Evolutionary conservation across 116 monocot species (phyloP).

Genomic region (Dioscorea cayenensis): DNA sequence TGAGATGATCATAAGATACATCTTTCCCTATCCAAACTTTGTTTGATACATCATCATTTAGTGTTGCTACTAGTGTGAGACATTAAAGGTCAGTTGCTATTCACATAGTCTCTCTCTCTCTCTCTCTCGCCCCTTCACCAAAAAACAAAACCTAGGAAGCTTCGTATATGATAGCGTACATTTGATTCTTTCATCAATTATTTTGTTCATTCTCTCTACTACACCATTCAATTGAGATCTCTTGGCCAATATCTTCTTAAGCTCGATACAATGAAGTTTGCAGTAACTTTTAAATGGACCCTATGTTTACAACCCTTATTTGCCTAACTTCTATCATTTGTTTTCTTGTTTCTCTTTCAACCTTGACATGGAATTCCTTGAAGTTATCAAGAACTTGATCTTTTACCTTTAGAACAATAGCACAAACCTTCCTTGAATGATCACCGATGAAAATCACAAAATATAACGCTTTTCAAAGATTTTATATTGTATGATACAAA

Average conservation of each 20-base stretch:
- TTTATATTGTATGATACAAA: no score
- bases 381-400: no score
- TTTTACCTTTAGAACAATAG: no score
- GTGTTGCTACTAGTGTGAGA: neutral
- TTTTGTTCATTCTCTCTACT: slow-evolving; percentile 6
- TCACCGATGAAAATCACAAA: no score
- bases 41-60: slow-evolving; percentile 1
- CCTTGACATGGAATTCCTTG: no score
- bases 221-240: slow-evolving; percentile 12
- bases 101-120: neutral
- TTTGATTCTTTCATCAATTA: neutral
- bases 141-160: no score
- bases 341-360: no score
- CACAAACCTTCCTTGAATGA: no score
- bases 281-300: neutral
- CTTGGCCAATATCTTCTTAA: neutral
- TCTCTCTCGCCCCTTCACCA: no score
- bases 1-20: neutral
- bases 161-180: slow-evolving; percentile 3
- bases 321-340: neutral
- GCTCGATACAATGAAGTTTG: neutral
- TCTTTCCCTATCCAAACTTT: slow-evolving; percentile 3
- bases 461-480: no score
- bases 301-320: slow-evolving; percentile 8
- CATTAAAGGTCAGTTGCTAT: slow-evolving; percentile 1